These are phyloP conservation scores for Gentiana dahurica DNA, from an alignment of 257 asterid genomes.

Conservation along the genomic window DNA sequence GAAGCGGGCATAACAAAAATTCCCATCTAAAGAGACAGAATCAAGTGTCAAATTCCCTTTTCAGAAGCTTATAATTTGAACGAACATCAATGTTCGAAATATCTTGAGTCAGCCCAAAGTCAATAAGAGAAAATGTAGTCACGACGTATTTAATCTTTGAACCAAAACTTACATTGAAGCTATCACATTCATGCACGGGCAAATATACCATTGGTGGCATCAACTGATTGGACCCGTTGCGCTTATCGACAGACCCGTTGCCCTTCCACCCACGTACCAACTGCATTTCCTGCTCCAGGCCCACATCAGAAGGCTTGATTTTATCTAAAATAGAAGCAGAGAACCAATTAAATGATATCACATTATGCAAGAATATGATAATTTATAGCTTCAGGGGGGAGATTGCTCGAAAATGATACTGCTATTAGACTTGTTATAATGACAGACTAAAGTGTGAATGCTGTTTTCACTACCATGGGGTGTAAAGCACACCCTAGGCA, in stretches of 20 bases:
- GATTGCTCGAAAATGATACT: background rate
- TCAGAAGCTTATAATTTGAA: background rate
- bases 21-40: conserved; percentile 54
- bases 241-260: conserved; percentile 37
- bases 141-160: conserved; percentile 5
- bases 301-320: conserved; percentile 98
- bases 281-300: conserved; percentile 96
- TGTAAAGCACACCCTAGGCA: too few species aligned
- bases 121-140: background rate
- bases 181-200: conserved; percentile 78
- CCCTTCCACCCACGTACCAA: conserved; percentile 66
- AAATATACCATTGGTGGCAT: conserved; percentile 68
- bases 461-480: too few species aligned
- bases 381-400: background rate
- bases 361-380: conserved; percentile 10
- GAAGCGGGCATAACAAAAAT: conserved; percentile 96
- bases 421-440: background rate
- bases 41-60: background rate
- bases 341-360: background rate
- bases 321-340: conserved; percentile 48
- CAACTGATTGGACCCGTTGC: conserved; percentile 41
- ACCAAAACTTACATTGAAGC: conserved; percentile 70
- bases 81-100: background rate
- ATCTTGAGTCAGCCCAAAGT: conserved; percentile 3
- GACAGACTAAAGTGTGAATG: too few species aligned